Evolutionary conservation across 2,329 filamentous ascomycete genomes (phyloP), one percentile per base, ranked within the genome.

Genomic region (Fusarium sp.): DNA sequence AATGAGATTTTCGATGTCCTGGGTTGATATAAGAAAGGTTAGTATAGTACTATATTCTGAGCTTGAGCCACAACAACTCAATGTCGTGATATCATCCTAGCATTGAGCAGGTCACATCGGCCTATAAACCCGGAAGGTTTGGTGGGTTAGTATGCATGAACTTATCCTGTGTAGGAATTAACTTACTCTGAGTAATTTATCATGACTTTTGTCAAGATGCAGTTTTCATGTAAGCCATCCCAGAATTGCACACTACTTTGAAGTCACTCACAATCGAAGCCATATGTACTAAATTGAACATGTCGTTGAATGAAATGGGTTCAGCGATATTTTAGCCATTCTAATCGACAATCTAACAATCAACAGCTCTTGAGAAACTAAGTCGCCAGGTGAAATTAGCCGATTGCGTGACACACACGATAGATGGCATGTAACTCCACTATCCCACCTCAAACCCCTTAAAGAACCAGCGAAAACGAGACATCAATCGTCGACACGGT

Each of bases 381-480:
- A 30, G 27, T n/a, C 33, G 33, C 33, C n/a, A 17, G 33, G 15
- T 35, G 33, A 35, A 15, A n/a, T 35, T 56, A 23, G 60, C 62
- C 60, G 53, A 63, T 63, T 63, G 60, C 60, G 58, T 63, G 58
- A 63, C 60, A 54, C 32, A 6, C 14, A 46, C 37, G 44, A 48
- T 37, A 33, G 58, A 63, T 63, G 60, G 50, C 60, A 63, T 56
- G 50, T 39, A 54, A 39, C 57, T 51, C 60, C 44, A 63, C 44
- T 55, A 40, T 48, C 57, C 45, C 48, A 61, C 30, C 40, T 43
- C 32, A 14, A 32, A 37, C 25, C 22, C 32, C 37, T 13, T 5
- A 19, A 15, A 40, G 27, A 20, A 27, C 33, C 25, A 22, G 33
- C 25, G 19, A 19, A 35, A 15, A 17, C 23, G 32, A 20, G 13